Evolutionary conservation across 805 yeast genomes (phyloP).

Genomic region (Spathaspora boniae): DNA sequence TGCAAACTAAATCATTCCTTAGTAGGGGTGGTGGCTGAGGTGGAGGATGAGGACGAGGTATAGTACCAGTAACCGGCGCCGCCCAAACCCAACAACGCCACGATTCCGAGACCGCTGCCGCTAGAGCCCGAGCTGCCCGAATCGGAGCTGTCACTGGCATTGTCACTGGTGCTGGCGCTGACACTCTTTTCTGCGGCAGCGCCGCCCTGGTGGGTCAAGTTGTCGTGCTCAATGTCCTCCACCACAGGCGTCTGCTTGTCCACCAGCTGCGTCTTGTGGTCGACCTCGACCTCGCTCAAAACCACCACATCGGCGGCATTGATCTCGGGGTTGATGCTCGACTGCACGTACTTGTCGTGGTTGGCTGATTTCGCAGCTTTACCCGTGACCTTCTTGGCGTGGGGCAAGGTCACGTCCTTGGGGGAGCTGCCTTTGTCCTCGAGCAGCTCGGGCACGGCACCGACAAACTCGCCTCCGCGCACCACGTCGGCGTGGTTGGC

Average conservation of each 20-base stretch:
- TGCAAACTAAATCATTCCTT: too few species aligned
- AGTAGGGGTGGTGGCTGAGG: too few species aligned
- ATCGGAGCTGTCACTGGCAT: conserved; percentile 1
- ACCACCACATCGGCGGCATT: conserved; percentile 34
- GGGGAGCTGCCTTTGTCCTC: conserved; percentile 37
- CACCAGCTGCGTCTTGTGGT: conserved; percentile 31
- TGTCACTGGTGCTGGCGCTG: not conserved
- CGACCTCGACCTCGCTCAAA: conserved; percentile 33
- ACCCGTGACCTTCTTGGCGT: conserved; percentile 10
- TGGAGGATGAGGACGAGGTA: not conserved
- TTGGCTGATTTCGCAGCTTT: conserved; percentile 28
- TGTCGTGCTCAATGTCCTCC: conserved; percentile 38
- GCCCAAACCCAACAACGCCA: conserved; percentile 26
- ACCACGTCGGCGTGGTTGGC: conserved; percentile 39
- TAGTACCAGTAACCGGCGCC: conserved; percentile 24
- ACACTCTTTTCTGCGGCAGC: conserved; percentile 5
- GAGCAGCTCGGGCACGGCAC: conserved; percentile 34
- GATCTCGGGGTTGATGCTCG: conserved; percentile 39
- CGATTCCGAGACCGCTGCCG: not conserved
- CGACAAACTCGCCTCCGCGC: conserved; percentile 41
- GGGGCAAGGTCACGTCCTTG: conserved; percentile 23
- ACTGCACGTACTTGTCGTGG: conserved; percentile 38
- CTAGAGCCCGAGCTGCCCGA: not conserved
- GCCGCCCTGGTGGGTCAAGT: conserved; percentile 17
- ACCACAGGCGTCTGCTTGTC: conserved; percentile 28